A percentile compares a stretch with the other conserved stretches of the same genome.
phyloP scores from a whole-genome alignment of 768 basidiomycete species.

The Suillus cothurnatus region DNA sequence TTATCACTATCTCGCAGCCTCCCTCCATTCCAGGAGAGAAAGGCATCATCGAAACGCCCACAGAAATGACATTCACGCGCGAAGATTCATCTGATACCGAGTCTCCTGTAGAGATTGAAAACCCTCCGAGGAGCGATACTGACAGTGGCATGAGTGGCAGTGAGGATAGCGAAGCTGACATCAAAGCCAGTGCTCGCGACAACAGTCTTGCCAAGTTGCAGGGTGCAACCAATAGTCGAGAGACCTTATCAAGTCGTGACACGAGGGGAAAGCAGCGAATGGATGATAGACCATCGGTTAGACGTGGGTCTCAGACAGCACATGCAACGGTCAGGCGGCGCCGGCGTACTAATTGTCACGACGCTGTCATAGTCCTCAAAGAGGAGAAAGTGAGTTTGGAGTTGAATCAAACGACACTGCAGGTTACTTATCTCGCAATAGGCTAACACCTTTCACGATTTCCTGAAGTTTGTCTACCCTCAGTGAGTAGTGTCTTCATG shows the following conservation, averaged over 20 bases:
- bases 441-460: slow-evolving; percentile 90
- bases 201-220: slow-evolving; percentile 66
- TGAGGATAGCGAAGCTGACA: slow-evolving; percentile 33
- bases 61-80: slow-evolving; percentile 63
- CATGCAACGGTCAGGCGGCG: slow-evolving; percentile 45
- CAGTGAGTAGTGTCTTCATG: slow-evolving; percentile 55
- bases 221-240: slow-evolving; percentile 24
- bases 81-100: slow-evolving; percentile 51
- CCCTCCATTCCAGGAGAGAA: slow-evolving; percentile 58
- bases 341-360: slow-evolving; percentile 52
- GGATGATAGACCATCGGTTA: slow-evolving; percentile 10
- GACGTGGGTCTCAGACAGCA: slow-evolving; percentile 31
- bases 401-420: slow-evolving; percentile 7
- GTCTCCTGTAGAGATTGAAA: slow-evolving; percentile 42
- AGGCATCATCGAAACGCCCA: slow-evolving; percentile 40
- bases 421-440: slow-evolving; percentile 25
- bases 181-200: slow-evolving; percentile 45
- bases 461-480: slow-evolving; percentile 91
- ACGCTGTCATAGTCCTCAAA: slow-evolving; percentile 86
- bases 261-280: slow-evolving; percentile 27
- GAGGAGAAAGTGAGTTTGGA: slow-evolving; percentile 71
- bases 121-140: slow-evolving; percentile 35
- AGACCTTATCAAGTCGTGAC: slow-evolving; percentile 20
- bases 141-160: slow-evolving; percentile 33
- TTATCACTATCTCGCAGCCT: slow-evolving; percentile 83